Conservation (phyloP, 768 basidiomycete species). For the Leccinum arenicola region DNA sequence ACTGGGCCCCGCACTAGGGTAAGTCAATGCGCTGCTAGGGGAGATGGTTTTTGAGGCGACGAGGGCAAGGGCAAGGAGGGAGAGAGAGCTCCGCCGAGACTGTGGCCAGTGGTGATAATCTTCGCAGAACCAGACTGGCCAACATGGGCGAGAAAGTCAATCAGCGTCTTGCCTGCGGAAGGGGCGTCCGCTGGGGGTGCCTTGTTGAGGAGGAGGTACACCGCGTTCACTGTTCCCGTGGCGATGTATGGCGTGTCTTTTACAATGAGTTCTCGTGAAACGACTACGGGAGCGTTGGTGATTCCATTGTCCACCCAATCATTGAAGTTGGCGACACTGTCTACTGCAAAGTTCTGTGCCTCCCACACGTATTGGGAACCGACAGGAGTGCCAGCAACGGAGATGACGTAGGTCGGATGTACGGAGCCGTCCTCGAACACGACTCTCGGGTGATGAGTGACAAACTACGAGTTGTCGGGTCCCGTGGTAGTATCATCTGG, state of each 20-base stretch:
- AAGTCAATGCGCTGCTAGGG: conserved; percentile 1
- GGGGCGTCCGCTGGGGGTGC: not conserved
- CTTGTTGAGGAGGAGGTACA: not conserved
- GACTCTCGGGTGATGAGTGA: conserved; percentile 6
- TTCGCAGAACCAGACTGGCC: not conserved
- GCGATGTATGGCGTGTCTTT: not conserved
- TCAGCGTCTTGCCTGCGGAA: not conserved
- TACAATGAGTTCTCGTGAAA: not conserved
- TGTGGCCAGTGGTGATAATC: conserved; percentile 11
- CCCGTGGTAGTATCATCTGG: not conserved
- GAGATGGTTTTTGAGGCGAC: not conserved
- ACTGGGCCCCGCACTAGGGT: conserved; percentile 8
- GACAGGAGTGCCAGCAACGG: conserved; percentile 9
- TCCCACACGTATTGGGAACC: not conserved
- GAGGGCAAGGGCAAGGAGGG: conserved; percentile 9
- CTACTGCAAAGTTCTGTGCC: conserved; percentile 9
- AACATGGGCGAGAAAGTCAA: not conserved
- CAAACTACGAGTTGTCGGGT: conserved; percentile 14
- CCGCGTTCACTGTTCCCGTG: not conserved
- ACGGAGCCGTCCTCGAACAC: not conserved
- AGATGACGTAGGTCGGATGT: conserved; percentile 11
- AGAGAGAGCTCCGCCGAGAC: conserved; percentile 10
- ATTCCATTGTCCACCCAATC: conserved; percentile 2
- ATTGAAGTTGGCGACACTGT: conserved; percentile 2
- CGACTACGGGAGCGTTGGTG: not conserved